phyloP scores from a whole-genome alignment of 768 basidiomycete species.

The Kwoniella newhampshirensis region DNA sequence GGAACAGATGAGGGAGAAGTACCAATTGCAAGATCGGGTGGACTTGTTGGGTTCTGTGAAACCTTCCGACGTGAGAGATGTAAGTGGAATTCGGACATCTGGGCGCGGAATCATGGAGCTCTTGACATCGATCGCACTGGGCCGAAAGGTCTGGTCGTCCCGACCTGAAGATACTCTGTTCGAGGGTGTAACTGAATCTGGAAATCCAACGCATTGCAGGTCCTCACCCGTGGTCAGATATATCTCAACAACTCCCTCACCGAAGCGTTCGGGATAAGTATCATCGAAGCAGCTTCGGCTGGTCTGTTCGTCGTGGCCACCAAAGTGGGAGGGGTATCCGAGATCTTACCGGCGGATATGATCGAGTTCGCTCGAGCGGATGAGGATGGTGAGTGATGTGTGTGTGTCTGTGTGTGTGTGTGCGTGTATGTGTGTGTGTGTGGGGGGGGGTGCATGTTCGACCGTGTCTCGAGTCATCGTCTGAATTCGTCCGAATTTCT shows the following conservation, averaged over 20 bases:
- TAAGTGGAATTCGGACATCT: no score
- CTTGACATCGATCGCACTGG: no score
- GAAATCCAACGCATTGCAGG: slow-evolving; percentile 58
- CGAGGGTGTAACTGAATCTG: no score
- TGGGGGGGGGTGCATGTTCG: no score
- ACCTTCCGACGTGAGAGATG: slow-evolving; percentile 78
- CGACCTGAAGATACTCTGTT: no score
- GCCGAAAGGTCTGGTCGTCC: no score
- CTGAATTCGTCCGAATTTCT: no score
- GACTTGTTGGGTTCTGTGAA: slow-evolving; percentile 77
- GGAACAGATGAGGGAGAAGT: slow-evolving; percentile 90
- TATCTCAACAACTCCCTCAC: slow-evolving; percentile 95
- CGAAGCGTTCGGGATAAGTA: slow-evolving; percentile 95
- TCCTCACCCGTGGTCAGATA: slow-evolving; percentile 81
- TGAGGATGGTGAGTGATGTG: slow-evolving; percentile 78
- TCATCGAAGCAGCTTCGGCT: slow-evolving; percentile 91
- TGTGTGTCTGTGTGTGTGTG: no score
- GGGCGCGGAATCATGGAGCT: no score
- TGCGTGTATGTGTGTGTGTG: no score
- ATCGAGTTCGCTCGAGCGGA: slow-evolving; percentile 92
- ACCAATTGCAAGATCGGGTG: slow-evolving; percentile 87
- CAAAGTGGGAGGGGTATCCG: slow-evolving; percentile 90
- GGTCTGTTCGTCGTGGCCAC: slow-evolving; percentile 94
- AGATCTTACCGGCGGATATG: slow-evolving; percentile 90
- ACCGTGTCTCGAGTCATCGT: no score